Conservation (phyloP, 148 eudicot species). For the Camellia granthamiana region DNA sequence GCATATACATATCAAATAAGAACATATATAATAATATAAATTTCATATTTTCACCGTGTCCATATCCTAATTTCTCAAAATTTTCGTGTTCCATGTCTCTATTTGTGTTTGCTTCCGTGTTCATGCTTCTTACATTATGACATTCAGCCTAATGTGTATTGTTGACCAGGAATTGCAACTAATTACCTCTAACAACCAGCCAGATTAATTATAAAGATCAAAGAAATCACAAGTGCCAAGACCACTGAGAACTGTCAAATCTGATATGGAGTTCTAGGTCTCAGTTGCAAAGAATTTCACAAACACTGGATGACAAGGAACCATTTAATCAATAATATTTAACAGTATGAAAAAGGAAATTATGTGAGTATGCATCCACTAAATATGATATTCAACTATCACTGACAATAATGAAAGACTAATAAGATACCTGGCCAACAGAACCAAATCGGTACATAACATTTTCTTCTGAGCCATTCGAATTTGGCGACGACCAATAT, state of each 20-base stretch:
- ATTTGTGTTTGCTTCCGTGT: too few relatives aligned
- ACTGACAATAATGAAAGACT: background rate
- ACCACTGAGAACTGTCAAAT: slow-evolving; percentile 4
- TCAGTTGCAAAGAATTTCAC: background rate
- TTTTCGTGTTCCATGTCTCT: too few relatives aligned
- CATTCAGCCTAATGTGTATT: background rate
- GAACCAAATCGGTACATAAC: slow-evolving; percentile 80
- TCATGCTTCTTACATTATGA: background rate
- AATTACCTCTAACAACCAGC: background rate
- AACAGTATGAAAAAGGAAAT: background rate
- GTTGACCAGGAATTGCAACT: background rate
- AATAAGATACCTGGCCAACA: slow-evolving; percentile 70
- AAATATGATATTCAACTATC: background rate
- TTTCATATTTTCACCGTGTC: too few relatives aligned
- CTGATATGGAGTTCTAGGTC: background rate
- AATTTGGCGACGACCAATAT: slow-evolving; percentile 70
- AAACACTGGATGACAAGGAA: background rate
- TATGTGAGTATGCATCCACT: background rate
- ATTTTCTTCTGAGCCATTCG: slow-evolving; percentile 64
- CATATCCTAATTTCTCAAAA: too few relatives aligned
- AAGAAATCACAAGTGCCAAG: background rate
- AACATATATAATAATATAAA: too few relatives aligned
- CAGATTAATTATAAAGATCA: background rate
- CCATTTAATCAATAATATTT: background rate
- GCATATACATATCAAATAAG: too few relatives aligned